phyloP scores from a whole-genome alignment of 106 monocot genomes.

The Cymbidium sinense region DNA sequence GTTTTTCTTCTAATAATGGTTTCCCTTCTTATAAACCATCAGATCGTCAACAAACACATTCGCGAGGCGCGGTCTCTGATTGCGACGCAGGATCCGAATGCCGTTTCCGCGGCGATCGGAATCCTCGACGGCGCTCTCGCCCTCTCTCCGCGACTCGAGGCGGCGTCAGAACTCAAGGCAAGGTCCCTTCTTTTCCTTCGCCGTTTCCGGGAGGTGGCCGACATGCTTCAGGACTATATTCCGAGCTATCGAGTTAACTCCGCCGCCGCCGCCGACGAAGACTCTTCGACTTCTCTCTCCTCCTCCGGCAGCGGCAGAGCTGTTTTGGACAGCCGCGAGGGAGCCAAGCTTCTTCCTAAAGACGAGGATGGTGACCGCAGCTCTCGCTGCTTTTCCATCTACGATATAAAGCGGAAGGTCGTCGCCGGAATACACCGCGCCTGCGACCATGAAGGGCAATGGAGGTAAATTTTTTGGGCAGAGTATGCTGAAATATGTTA shows the following conservation, averaged over 20 bases:
- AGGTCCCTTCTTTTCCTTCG: conserved; percentile 58
- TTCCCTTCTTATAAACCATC: background rate
- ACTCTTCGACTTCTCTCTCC: conserved; percentile 29
- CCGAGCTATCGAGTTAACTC: conserved; percentile 55
- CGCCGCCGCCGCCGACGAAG: conserved; percentile 35
- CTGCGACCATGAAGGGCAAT: conserved; percentile 46
- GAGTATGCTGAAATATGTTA: no score
- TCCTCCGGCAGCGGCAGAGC: conserved; percentile 24
- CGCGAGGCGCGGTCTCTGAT: conserved; percentile 51
- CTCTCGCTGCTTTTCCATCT: conserved; percentile 66
- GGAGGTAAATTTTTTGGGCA: conserved; percentile 52
- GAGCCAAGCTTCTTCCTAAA: conserved; percentile 33
- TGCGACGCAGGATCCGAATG: conserved; percentile 37
- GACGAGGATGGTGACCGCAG: conserved; percentile 9
- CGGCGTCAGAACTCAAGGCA: conserved; percentile 60
- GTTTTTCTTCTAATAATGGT: background rate
- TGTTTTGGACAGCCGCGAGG: conserved; percentile 5
- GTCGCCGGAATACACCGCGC: conserved; percentile 42
- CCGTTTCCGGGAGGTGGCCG: conserved; percentile 69
- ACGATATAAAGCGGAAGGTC: conserved; percentile 63
- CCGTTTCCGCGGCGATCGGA: conserved; percentile 38
- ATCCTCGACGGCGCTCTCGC: conserved; percentile 41
- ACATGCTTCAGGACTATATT: conserved; percentile 86
- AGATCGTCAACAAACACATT: conserved; percentile 62
- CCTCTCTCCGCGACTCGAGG: conserved; percentile 21